These are phyloP conservation scores for Anaeramoeba flamelloides DNA, from an alignment of 78 protist species.

Conservation along the genomic window DNA sequence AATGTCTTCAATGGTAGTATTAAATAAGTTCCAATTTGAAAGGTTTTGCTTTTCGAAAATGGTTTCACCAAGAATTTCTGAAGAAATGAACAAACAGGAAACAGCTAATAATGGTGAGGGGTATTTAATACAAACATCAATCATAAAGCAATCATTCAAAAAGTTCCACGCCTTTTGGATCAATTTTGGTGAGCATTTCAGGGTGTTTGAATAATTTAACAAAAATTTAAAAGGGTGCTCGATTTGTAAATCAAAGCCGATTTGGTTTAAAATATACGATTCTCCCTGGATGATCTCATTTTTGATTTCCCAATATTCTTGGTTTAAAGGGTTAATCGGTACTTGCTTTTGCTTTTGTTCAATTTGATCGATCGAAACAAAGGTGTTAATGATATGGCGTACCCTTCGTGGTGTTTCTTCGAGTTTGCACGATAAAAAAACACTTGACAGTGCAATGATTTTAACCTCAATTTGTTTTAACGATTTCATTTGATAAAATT, in stretches of 20 bases:
- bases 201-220: background rate
- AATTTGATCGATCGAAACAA: background rate
- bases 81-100: too few relatives aligned
- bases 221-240: background rate
- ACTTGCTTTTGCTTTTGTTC: background rate
- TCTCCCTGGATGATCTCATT: background rate
- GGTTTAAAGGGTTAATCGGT: background rate
- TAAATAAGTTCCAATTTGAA: too few relatives aligned
- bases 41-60: too few relatives aligned
- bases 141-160: background rate
- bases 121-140: background rate
- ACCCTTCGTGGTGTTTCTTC: background rate
- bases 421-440: background rate
- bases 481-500: background rate
- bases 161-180: background rate
- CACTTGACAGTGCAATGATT: background rate
- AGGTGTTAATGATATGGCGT: background rate
- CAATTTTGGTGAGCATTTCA: background rate
- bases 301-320: background rate
- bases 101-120: too few relatives aligned
- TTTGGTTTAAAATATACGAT: background rate
- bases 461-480: background rate
- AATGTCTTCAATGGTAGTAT: too few relatives aligned
- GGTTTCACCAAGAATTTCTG: too few relatives aligned
- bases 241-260: background rate